Evolutionary conservation across 768 basidiomycete genomes (phyloP), one percentile per base, ranked within the genome.

Genomic region (Lentinus brumalis): DNA sequence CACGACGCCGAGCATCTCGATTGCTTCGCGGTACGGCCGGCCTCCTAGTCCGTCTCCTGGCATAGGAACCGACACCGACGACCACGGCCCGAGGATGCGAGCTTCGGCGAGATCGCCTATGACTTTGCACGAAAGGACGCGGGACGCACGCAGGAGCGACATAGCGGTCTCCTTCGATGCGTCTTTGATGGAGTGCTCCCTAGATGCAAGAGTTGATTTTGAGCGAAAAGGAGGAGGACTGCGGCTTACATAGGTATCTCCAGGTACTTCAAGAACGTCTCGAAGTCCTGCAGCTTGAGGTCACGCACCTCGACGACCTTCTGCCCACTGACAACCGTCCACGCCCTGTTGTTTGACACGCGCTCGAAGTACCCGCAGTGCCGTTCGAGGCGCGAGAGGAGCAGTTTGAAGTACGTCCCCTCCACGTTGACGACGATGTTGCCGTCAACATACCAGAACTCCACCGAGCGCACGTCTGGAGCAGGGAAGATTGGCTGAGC

Each of bases 371-470:
- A 77, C 8, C 52, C 57, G 9, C 74, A 75, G 21, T 73, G 60
- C 29, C 53, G 62, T 8, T 65, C 60, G 7, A 79, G 69, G 15
- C 65, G 67, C 46, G 73, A 73, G 10, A 70, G 66, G 12, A 75
- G 71, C 10, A 80, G 60, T n/a, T 66, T 68, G 63, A 78, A 78
- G 32, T 71, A 65, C 4, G 64, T 68, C 7, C 67, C 60, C 14
- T 68, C 61, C 15, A 75, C 60, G 42, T 76, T 69, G 9, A 81
- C 54, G 46, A 77, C 62, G 1, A 75, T 62, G 11, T 69, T 69
- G 3, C 76, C 78, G 56, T 76, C 76, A 10, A 65, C 62, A 30
- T 72, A 61, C 77, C 77, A 77, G 41, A 75, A 68, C 16, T 62
- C 57, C 0, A 58, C 52, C 44, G 69, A 68, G 8, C 14, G 56